Evolutionary conservation across 768 basidiomycete genomes (phyloP).

Genomic region (Xerocomus brunneocitrinus): DNA sequence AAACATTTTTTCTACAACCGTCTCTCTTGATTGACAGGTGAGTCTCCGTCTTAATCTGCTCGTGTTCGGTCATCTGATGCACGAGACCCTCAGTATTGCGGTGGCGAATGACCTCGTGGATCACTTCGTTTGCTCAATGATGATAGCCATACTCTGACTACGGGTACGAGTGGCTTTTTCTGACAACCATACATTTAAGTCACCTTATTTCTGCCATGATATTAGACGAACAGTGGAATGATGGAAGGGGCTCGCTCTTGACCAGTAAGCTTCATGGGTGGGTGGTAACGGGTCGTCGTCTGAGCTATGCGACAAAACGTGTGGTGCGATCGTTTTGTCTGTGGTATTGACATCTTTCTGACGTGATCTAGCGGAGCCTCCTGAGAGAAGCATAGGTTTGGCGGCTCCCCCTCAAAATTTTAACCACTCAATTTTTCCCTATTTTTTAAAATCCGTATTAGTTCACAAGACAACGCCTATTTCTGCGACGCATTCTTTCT

Average conservation of each 20-base stretch:
- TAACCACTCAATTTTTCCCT: neutral
- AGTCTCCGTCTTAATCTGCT: constrained; percentile 18
- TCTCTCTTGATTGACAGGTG: constrained; percentile 6
- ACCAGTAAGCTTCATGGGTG: constrained; percentile 2
- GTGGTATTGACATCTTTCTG: constrained; percentile 12
- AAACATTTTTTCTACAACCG: constrained; percentile 19
- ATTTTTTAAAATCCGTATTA: neutral
- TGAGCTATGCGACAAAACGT: constrained; percentile 10
- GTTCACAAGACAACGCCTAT: constrained; percentile 1
- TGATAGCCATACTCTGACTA: constrained; percentile 9
- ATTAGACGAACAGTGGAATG: constrained; percentile 6
- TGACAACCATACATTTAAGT: constrained; percentile 10
- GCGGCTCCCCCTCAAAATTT: neutral
- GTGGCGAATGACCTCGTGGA: constrained; percentile 25
- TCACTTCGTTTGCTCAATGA: constrained; percentile 19
- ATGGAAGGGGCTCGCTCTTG: constrained; percentile 7
- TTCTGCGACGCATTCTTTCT: neutral
- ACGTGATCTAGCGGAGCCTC: constrained; percentile 4
- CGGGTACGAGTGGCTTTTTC: constrained; percentile 14
- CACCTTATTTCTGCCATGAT: constrained; percentile 16
- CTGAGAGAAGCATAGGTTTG: neutral
- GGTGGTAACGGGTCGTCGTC: constrained; percentile 5
- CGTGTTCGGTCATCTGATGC: constrained; percentile 13
- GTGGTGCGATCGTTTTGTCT: constrained; percentile 15
- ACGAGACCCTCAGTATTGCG: constrained; percentile 9